Base-by-base conservation (phyloP, 2,329 filamentous ascomycete genomes). In the Colletotrichum coccodes region DNA sequence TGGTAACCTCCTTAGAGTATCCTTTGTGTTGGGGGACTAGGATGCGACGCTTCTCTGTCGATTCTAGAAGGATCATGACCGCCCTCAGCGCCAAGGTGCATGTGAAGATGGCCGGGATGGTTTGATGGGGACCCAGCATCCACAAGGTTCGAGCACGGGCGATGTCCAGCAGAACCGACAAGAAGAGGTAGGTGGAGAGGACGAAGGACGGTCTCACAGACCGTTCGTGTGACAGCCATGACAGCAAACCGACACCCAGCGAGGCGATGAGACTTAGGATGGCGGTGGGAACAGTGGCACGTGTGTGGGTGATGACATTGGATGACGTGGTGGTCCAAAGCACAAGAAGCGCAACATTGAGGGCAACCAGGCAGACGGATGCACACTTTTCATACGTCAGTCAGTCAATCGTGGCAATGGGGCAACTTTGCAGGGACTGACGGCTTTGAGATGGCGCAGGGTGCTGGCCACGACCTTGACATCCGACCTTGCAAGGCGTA, bases 1-100 rank as follows among this genome's bases (percentile, higher is more conserved):
- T 85, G 2, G 83, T 87, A 3, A 82, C 82, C 72, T 90, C 88
- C 0, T 80, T 82, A 1, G 86, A 85, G 47, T 79, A 81, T 2
- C 73, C 70, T 1, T 76, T 75, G 53, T 81, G 84, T 3, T 86
- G 75, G 6, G 84, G 76, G 4, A 79, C 70, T 26, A 79, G 57
- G 0, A 79, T 77, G 7, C 44, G 66, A 8, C 76, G 73, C 68
- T 79, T 79, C 60, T 79, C 78, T 0, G 78, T 63, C 1, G 74
- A 72, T 54, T 72, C 71, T 9, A 73, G 46, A 40, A 73, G 44
- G 5, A 71, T 56, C 71, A 73, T 71, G 18, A 70, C 49, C 16
- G 63, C 60, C 38, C 63, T 64, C 57, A 72, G 26, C 6, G 66
- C 69, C 4, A 72, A 46, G 14, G 58, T 64, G 42, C 68, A 54